Conservation (phyloP, 192 early-diverging fungal genomes). For the Linnemannia exigua region DNA sequence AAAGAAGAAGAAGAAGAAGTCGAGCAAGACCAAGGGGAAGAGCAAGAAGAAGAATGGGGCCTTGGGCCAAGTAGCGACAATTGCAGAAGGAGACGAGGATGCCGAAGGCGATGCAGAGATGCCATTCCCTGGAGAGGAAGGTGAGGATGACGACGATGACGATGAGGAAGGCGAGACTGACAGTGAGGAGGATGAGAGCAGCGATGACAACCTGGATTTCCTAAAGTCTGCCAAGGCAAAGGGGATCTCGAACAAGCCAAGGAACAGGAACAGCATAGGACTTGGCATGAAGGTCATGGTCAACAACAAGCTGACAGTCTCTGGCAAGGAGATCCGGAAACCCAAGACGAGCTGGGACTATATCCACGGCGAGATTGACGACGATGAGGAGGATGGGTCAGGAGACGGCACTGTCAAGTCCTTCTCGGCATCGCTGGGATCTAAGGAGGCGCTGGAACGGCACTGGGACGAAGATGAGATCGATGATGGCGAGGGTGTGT, state of each 20-base stretch:
- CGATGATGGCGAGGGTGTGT: slow-evolving; percentile 22
- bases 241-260: slow-evolving; percentile 27
- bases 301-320: slow-evolving; percentile 44
- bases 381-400: slow-evolving; percentile 38
- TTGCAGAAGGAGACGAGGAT: slow-evolving; percentile 44
- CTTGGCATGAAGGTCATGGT: slow-evolving; percentile 57
- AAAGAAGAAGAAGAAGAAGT: slow-evolving; percentile 53
- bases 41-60: slow-evolving; percentile 18
- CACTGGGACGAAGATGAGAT: slow-evolving; percentile 9
- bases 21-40: slow-evolving; percentile 30
- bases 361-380: slow-evolving; percentile 43
- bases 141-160: slow-evolving; percentile 36
- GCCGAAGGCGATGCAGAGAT: slow-evolving; percentile 32
- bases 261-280: slow-evolving; percentile 55
- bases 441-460: slow-evolving; percentile 11
- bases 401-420: slow-evolving; percentile 14
- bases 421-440: slow-evolving; percentile 33
- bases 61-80: slow-evolving; percentile 20
- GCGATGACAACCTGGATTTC: slow-evolving; percentile 33
- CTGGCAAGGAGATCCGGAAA: slow-evolving; percentile 53
- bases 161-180: slow-evolving; percentile 33
- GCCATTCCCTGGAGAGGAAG: slow-evolving; percentile 25
- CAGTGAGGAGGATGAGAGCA: slow-evolving; percentile 16
- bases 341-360: slow-evolving; percentile 57
- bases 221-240: slow-evolving; percentile 32